Conservation (phyloP, 208 protist species). For the Trypanosoma conorhini region DNA sequence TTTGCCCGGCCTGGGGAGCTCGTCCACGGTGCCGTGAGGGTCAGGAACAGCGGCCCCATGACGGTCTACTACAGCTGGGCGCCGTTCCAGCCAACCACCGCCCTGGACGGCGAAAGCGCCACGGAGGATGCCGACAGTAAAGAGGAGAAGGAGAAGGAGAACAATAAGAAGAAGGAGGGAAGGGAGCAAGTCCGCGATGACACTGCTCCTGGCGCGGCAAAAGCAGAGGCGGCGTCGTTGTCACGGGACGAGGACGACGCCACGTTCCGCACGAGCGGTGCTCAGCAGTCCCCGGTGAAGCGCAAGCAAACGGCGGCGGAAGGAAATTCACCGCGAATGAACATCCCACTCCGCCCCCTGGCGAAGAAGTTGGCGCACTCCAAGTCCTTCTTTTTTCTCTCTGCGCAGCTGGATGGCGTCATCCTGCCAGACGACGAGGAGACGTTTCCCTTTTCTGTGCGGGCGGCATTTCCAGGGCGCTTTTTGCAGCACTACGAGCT, state of each 20-base stretch:
- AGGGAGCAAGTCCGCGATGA: not conserved
- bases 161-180: not conserved
- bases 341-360: conserved; percentile 38
- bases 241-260: not conserved
- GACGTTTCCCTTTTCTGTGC: conserved; percentile 70
- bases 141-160: not conserved
- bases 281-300: not conserved
- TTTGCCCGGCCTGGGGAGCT: conserved; percentile 49
- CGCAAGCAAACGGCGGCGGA: not conserved
- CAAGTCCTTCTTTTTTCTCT: conserved; percentile 58
- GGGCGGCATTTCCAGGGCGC: conserved; percentile 44
- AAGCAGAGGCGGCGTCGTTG: not conserved
- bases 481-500: conserved; percentile 73
- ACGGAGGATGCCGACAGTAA: not conserved
- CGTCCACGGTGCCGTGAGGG: conserved; percentile 46
- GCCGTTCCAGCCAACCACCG: conserved; percentile 25
- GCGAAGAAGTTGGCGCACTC: conserved; percentile 36
- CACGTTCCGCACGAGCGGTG: not conserved
- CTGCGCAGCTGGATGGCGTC: conserved; percentile 69
- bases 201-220: not conserved
- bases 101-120: conserved; percentile 1
- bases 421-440: conserved; percentile 59
- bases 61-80: conserved; percentile 87
- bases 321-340: not conserved
- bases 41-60: conserved; percentile 64